Evolutionary conservation across 768 basidiomycete species (phyloP).

Genomic region (Xanthoconium purpureum): DNA sequence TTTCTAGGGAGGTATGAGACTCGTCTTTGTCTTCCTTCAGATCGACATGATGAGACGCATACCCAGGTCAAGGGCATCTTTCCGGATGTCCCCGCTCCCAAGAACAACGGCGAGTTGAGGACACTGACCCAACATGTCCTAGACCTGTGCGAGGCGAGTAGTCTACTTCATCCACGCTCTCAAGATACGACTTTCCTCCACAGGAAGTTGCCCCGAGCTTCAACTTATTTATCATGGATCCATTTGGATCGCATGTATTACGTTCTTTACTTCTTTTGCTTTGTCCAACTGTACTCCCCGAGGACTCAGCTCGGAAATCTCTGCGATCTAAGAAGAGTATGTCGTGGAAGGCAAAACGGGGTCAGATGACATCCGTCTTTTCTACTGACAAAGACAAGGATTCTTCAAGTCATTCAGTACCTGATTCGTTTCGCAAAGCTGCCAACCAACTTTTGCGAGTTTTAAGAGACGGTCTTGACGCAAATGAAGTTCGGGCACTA

Average conservation of each 20-base stretch:
- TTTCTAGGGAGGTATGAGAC: conserved; percentile 61
- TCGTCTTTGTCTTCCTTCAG: background rate
- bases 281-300: conserved; percentile 53
- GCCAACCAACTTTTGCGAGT: conserved; percentile 46
- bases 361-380: conserved; percentile 78
- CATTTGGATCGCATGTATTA: conserved; percentile 88
- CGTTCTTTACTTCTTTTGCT: conserved; percentile 77
- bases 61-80: conserved; percentile 52
- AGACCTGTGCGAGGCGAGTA: conserved; percentile 60
- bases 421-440: conserved; percentile 48
- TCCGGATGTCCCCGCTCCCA: conserved; percentile 43
- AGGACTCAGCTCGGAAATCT: conserved; percentile 36
- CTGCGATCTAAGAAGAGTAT: conserved; percentile 84
- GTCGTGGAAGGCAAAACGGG: conserved; percentile 79
- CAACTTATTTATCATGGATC: conserved; percentile 68
- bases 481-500: conserved; percentile 74
- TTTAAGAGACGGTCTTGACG: conserved; percentile 52
- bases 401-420: conserved; percentile 30
- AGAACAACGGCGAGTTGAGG: conserved; percentile 63
- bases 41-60: background rate
- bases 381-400: conserved; percentile 40
- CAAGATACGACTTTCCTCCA: conserved; percentile 7
- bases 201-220: conserved; percentile 73
- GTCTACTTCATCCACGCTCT: conserved; percentile 10
- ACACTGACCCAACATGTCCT: conserved; percentile 61